phyloP scores from a whole-genome alignment of 768 basidiomycete species.

The Gelatoporia subvermispora region DNA sequence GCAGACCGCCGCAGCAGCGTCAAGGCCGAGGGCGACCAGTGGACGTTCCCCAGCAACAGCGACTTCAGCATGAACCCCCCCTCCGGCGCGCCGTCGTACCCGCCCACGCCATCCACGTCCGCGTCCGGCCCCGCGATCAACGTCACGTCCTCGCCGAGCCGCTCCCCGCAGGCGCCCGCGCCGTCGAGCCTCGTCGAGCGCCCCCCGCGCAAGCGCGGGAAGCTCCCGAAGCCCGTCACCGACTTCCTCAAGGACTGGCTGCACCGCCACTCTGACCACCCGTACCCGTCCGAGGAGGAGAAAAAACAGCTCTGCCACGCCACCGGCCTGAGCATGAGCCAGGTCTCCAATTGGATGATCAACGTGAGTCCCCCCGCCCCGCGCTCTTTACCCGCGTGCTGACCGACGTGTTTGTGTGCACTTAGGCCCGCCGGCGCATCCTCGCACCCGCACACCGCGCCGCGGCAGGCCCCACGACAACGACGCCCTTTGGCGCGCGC shows the following conservation, averaged over 20 bases:
- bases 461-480: slow-evolving; percentile 72
- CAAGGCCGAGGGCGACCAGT: slow-evolving; percentile 58
- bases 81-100: slow-evolving; percentile 16
- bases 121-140: slow-evolving; percentile 30
- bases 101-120: slow-evolving; percentile 34
- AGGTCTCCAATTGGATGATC: slow-evolving; percentile 94
- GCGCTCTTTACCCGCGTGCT: slow-evolving; percentile 12
- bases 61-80: slow-evolving; percentile 33
- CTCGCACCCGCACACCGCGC: slow-evolving; percentile 78
- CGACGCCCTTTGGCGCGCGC: slow-evolving; percentile 58
- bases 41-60: slow-evolving; percentile 62
- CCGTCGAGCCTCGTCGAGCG: slow-evolving; percentile 63
- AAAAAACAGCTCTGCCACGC: slow-evolving; percentile 86
- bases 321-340: slow-evolving; percentile 83
- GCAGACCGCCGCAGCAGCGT: slow-evolving; percentile 38
- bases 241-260: slow-evolving; percentile 88
- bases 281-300: slow-evolving; percentile 86
- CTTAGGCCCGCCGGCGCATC: slow-evolving; percentile 82
- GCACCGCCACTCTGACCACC: slow-evolving; percentile 83
- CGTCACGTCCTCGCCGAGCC: slow-evolving; percentile 39
- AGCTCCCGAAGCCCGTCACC: slow-evolving; percentile 86
- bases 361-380: slow-evolving; percentile 45
- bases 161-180: slow-evolving; percentile 44
- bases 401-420: slow-evolving; percentile 9
- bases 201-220: slow-evolving; percentile 77